These are phyloP conservation scores for Tetrahymena borealis DNA, from an alignment of 73 alveolate genomes.

Conservation along the genomic window DNA sequence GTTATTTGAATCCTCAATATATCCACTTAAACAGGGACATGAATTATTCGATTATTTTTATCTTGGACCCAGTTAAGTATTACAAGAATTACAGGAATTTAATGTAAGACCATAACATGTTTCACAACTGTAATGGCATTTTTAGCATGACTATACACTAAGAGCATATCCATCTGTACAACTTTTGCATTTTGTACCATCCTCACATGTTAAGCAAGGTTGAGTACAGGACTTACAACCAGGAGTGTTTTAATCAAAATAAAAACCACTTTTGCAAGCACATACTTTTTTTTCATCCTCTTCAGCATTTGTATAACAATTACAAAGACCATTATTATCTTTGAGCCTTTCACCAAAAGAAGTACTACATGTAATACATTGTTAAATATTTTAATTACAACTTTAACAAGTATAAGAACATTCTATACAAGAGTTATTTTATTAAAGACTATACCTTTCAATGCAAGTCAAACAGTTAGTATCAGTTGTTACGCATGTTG, in stretches of 20 bases:
- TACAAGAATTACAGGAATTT: background rate
- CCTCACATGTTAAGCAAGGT: background rate
- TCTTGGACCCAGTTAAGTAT: background rate
- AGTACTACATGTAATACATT: too few species aligned
- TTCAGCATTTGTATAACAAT: too few species aligned
- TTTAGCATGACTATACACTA: background rate
- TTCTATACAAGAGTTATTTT: too few species aligned
- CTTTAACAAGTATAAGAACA: background rate
- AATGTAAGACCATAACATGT: background rate
- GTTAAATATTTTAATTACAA: too few species aligned
- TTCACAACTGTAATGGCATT: background rate
- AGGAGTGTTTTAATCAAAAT: background rate
- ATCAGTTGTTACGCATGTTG: background rate
- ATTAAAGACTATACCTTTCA: too few species aligned
- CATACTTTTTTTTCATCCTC: background rate
- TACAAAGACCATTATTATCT: too few species aligned
- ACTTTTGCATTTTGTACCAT: background rate
- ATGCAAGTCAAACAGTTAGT: background rate
- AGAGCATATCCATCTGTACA: background rate
- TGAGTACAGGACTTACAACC: background rate
- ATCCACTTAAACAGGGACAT: background rate
- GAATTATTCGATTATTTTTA: background rate
- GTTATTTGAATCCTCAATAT: background rate
- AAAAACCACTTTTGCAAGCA: background rate
- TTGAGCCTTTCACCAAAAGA: too few species aligned